Percentiles rank a stretch among this genome's conserved stretches.
These are phyloP conservation scores for Entonaema liquescens DNA, from an alignment of 495 filamentous ascomycete genomes.

Conservation along the genomic window DNA sequence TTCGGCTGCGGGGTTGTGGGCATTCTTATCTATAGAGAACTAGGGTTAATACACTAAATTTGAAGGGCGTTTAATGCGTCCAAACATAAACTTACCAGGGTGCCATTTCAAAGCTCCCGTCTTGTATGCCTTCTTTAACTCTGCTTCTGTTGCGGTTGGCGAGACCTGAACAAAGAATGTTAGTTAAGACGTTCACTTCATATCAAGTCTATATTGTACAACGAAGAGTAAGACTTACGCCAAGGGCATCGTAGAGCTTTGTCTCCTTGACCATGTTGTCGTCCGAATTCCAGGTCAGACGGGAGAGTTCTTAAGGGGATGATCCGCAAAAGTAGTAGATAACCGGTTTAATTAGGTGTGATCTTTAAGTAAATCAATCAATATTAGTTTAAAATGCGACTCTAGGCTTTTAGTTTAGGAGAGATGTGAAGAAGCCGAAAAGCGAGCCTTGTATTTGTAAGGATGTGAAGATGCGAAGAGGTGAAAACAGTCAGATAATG, in stretches of 20 bases:
- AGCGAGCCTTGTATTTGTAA: constrained; percentile 23
- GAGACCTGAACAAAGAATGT: constrained; percentile 66
- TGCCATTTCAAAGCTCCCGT: constrained; percentile 89
- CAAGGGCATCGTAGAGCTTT: constrained; percentile 84
- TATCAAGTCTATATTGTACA: background rate
- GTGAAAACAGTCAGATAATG: constrained; percentile 30
- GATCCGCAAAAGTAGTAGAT: constrained; percentile 2
- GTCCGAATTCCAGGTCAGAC: constrained; percentile 25
- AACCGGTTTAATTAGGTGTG: constrained; percentile 14
- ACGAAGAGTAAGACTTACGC: constrained; percentile 65
- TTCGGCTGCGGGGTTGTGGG: constrained; percentile 88
- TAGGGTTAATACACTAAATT: constrained; percentile 33
- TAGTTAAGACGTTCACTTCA: constrained; percentile 20
- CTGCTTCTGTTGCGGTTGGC: constrained; percentile 74
- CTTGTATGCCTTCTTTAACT: constrained; percentile 91
- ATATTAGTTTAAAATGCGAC: constrained; percentile 13
- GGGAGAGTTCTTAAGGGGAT: constrained; percentile 3
- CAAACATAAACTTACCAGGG: constrained; percentile 69
- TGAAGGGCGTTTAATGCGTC: background rate
- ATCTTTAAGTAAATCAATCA: constrained; percentile 15
- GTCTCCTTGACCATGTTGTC: constrained; percentile 89
- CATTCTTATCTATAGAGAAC: constrained; percentile 86
- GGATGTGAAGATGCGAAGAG: constrained; percentile 16
- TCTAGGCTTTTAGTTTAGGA: background rate
- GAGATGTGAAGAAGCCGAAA: constrained; percentile 6